Evolutionary conservation across 192 early-diverging fungal genomes (phyloP), one percentile per base, ranked within the genome.

Genomic region (Ambispora gerdemannii): DNA sequence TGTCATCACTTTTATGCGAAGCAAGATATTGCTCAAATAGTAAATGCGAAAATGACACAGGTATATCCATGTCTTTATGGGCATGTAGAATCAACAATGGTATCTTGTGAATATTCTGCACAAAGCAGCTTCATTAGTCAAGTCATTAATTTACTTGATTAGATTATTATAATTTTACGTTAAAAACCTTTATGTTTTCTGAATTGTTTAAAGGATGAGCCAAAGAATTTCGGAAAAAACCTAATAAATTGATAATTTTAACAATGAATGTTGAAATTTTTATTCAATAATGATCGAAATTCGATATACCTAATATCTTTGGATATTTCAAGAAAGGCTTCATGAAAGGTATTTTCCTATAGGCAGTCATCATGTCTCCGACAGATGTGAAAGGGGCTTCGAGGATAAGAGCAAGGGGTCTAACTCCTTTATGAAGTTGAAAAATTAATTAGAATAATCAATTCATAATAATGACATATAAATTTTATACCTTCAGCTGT

Each of bases 371-470:
- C 76, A 77, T 74, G 19, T 77, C 76, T 1, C 72, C 72, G 68
- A 77, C 72, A 4, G 72, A 77, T 13, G 76, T 77, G 34, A 77
- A 77, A 3, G 76, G 72, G 0, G 76, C 71, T 58, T 77, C 76
- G 4, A 77, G 51, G 2, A 77, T 36, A 36, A 74, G 19, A 1
- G 76, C 76, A 10, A 77, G 25, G 7, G 76, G 76, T 4, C 30
- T 38, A 31, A 67, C 2, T 27, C 50, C 50, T 51, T 17, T 22
- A 7, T 13, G 6, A 51, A 51, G 24, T 11, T 20, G 15, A 11
- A 20, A 2, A 1, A 20, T 13, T 51, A 51, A 20, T 20, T 20
- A 51, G 19, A 51, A 51, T 22, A n/a, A 15, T 13, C 19, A 4
- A 13, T 4, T 51, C 24, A 22, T 20, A 51, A 51, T 15, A 11